These are phyloP conservation scores for Colletotrichum sp. DNA, from an alignment of 2,329 filamentous ascomycete genomes.

Conservation along the genomic window DNA sequence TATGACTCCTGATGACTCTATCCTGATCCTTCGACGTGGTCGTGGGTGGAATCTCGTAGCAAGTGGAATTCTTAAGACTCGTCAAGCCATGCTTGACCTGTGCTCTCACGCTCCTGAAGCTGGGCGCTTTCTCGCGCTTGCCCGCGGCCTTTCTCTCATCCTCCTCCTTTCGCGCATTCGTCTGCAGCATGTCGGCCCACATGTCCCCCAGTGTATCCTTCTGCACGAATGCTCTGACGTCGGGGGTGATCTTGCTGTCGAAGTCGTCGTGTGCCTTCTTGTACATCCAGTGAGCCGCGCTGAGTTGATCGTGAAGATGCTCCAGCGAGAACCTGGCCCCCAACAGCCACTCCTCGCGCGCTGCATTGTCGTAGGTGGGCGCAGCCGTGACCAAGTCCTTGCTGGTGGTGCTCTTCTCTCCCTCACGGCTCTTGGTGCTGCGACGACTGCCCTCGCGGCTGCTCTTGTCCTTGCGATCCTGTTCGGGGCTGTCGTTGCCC, in stretches of 20 bases:
- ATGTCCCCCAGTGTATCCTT: not conserved
- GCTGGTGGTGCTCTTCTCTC: not conserved
- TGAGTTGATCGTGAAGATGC: not conserved
- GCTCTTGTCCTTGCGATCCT: not conserved
- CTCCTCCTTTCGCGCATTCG: not conserved
- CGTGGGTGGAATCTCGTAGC: not conserved
- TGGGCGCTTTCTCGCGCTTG: not conserved
- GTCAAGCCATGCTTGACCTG: constrained; percentile 2
- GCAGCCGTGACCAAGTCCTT: not conserved
- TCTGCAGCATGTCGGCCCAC: constrained; percentile 1
- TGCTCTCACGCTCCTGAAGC: not conserved
- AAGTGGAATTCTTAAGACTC: not conserved
- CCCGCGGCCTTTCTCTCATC: not conserved
- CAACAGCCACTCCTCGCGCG: not conserved
- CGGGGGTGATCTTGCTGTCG: not conserved
- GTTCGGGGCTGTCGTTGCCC: not conserved
- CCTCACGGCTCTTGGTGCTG: not conserved
- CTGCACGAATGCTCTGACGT: not conserved
- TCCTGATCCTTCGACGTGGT: not conserved
- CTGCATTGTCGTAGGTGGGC: not conserved
- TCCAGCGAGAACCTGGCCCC: not conserved
- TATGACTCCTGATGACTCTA: not conserved
- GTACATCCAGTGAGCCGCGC: constrained; percentile 1
- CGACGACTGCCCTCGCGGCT: not conserved
- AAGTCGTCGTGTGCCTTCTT: not conserved